Evolutionary conservation across 768 basidiomycete species (phyloP).

Genomic region (Leccinum rimulosum): DNA sequence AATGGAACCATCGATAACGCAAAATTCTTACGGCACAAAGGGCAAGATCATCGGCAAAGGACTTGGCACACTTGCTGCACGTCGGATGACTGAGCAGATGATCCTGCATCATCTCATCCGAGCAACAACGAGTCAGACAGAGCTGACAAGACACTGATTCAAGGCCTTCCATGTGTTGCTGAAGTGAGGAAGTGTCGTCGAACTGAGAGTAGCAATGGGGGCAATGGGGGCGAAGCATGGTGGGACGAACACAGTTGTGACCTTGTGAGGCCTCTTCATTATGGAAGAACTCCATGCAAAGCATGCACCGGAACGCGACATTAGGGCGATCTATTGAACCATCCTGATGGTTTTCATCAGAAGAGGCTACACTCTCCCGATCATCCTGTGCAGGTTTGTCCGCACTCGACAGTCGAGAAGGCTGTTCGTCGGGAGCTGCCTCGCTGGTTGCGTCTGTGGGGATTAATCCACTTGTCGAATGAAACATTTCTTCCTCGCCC

Average conservation of each 20-base stretch:
- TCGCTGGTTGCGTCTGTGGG: neutral
- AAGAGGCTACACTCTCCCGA: neutral
- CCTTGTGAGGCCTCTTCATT: conserved; percentile 3
- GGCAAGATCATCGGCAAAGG: conserved; percentile 19
- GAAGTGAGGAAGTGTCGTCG: conserved; percentile 16
- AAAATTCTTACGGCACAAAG: conserved; percentile 21
- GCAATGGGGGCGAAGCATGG: conserved; percentile 19
- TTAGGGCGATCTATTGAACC: neutral
- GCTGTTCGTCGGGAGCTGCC: neutral
- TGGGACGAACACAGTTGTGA: conserved; percentile 17
- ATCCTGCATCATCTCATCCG: conserved; percentile 25
- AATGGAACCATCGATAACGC: neutral
- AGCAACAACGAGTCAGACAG: conserved; percentile 22
- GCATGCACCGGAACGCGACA: conserved; percentile 9
- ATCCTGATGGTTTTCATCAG: neutral
- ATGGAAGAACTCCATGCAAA: conserved; percentile 18
- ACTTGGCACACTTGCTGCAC: conserved; percentile 21
- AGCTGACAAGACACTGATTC: conserved; percentile 18
- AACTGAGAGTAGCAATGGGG: conserved; percentile 22
- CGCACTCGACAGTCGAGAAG: neutral
- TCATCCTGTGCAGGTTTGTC: neutral
- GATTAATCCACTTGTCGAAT: neutral
- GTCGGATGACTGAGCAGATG: conserved; percentile 24
- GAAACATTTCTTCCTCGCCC: conserved; percentile 10
- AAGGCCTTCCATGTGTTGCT: conserved; percentile 17